Percentiles rank a stretch among this genome's conserved stretches.
These are phyloP conservation scores for Fusarium sp. DNA, from an alignment of 2,329 filamentous ascomycete genomes.

Conservation along the genomic window DNA sequence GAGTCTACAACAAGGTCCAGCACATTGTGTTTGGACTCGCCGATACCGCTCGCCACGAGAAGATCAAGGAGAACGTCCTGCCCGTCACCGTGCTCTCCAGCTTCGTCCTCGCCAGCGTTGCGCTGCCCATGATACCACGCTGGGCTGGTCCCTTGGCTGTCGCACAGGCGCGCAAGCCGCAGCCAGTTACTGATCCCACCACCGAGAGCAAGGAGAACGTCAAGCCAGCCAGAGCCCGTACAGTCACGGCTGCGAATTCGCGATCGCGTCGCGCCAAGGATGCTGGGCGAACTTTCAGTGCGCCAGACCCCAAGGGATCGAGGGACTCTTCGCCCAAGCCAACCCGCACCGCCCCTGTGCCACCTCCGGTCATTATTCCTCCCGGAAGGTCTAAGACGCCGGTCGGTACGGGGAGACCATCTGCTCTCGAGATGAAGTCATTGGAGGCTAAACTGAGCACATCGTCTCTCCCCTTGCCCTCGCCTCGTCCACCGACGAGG, in stretches of 20 bases:
- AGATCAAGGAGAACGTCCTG: conserved; percentile 84
- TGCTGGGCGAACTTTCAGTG: conserved; percentile 57
- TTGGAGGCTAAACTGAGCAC: conserved; percentile 75
- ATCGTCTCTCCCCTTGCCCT: conserved; percentile 74
- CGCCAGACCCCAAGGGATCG: conserved; percentile 53
- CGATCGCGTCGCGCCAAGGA: conserved; percentile 64
- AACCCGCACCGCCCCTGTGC: conserved; percentile 40
- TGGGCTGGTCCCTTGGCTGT: conserved; percentile 86
- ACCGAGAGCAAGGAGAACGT: conserved; percentile 56
- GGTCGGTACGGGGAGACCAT: conserved; percentile 57
- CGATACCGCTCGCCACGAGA: conserved; percentile 76
- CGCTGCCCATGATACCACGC: conserved; percentile 78
- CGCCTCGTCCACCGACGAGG: conserved; percentile 63
- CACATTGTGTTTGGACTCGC: conserved; percentile 86
- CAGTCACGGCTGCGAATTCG: conserved; percentile 66
- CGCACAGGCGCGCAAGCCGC: conserved; percentile 82
- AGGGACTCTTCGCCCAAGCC: conserved; percentile 45
- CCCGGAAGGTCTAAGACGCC: conserved; percentile 49
- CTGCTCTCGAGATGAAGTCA: conserved; percentile 64
- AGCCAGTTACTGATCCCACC: conserved; percentile 53
- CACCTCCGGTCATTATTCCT: conserved; percentile 36
- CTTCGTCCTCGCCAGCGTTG: conserved; percentile 82
- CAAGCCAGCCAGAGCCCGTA: conserved; percentile 73
- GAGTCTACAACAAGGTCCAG: conserved; percentile 90
- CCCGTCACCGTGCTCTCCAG: conserved; percentile 85